A percentile compares a stretch with the other conserved stretches of the same genome.
phyloP scores from a whole-genome alignment of 106 monocot species.

The Phalaenopsis equestris region DNA sequence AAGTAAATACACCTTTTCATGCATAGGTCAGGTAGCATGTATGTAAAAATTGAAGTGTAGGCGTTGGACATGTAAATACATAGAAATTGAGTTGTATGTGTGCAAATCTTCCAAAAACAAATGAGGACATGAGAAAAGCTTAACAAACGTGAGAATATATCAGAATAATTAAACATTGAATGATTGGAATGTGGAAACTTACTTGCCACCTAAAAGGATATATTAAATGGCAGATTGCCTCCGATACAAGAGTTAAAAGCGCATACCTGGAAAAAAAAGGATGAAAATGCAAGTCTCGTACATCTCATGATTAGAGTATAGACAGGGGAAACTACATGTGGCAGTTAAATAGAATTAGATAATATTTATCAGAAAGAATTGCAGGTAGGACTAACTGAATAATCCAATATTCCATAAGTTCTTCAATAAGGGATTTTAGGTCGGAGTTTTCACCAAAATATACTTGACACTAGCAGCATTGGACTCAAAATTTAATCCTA shows the following conservation, averaged over 20 bases:
- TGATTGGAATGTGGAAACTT: conserved; percentile 5
- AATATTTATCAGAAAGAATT: not conserved
- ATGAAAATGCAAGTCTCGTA: not conserved
- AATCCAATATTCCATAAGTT: not conserved
- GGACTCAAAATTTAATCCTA: not conserved
- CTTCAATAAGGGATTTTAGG: not conserved
- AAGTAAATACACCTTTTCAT: too few relatives aligned
- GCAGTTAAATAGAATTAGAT: not conserved
- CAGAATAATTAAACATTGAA: not conserved
- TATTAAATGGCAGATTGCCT: conserved; percentile 96
- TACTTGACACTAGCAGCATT: not conserved
- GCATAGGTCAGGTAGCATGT: too few relatives aligned
- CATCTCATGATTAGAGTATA: not conserved
- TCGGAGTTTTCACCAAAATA: not conserved
- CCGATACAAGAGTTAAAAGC: conserved; percentile 86
- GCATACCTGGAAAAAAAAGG: conserved; percentile 57
- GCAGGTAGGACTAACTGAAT: not conserved
- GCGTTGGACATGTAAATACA: too few relatives aligned
- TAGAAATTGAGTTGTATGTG: too few relatives aligned
- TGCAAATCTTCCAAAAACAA: not conserved
- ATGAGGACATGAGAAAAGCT: not conserved
- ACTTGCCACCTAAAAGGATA: conserved; percentile 99
- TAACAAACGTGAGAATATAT: not conserved
- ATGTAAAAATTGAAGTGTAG: too few relatives aligned
- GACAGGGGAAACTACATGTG: not conserved